Evolutionary conservation across 345 rosid genomes (phyloP), one percentile per base, ranked within the genome.

Genomic region (Eutrema heterophyllum): DNA sequence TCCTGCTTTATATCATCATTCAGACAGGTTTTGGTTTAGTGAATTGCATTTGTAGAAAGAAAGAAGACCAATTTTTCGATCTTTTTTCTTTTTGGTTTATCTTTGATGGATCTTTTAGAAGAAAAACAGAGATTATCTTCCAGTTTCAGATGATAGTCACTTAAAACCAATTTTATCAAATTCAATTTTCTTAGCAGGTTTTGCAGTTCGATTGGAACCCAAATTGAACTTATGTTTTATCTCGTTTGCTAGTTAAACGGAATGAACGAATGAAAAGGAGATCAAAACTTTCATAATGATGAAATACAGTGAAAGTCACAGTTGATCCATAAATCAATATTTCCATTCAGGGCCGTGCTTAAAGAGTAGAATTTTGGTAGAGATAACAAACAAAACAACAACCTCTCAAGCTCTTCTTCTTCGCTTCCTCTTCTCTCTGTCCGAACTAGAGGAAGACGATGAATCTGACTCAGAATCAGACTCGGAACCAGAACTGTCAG

Each of bases 271-370:
- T 36, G 10, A 16, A 39, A 1, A 36, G 1, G 33, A 18, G 27
- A 62, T 16, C 69, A 41, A 61, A 71, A 39, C 54, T 62, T 71
- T 29, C 51, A 26, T 26, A 49, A 35, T 67, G 21, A 21, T 21
- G 21, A 21, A 21, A 21, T 21, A 21, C 21, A 21, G 21, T 21
- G 26, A 40, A 6, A 68, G 63, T 48, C 50, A 12, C 21, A 39
- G n/a, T 9, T 53, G 32, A 32, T 57, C 18, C 24, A 8, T 10
- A 15, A 6, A 33, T 21, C 16, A 14, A 24, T 45, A 45, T 12
- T 13, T 56, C 59, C 56, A 14, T 33, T 52, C 53, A 41, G 18
- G 21, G 21, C 21, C 21, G 21, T 21, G 21, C 21, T 21, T n/a
- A n/a, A n/a, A n/a, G n/a, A n/a, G n/a, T n/a, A 21, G 21, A 21